phyloP scores from a whole-genome alignment of 495 filamentous ascomycete genomes.

The Lasiosphaeris hirsuta region DNA sequence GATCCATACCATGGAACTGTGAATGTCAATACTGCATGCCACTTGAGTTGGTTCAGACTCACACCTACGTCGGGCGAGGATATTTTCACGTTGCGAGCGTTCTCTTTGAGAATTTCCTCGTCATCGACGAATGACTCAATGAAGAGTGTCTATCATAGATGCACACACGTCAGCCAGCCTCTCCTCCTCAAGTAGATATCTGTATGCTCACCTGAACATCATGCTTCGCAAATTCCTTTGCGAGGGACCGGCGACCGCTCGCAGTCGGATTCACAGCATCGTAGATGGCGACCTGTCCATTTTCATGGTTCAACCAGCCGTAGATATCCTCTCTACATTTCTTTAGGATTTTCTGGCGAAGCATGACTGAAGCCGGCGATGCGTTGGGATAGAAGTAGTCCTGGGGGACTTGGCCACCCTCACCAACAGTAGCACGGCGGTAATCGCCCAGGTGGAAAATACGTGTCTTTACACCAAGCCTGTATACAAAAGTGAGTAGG shows the following conservation, averaged over 20 bases:
- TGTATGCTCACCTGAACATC: slow-evolving; percentile 69
- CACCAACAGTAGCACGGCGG: slow-evolving; percentile 82
- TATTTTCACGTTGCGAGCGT: slow-evolving; percentile 95
- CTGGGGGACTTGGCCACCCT: slow-evolving; percentile 82
- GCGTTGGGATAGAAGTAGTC: slow-evolving; percentile 99
- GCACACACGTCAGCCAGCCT: slow-evolving; percentile 8
- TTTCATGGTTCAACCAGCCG: slow-evolving; percentile 91
- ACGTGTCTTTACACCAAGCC: slow-evolving; percentile 96
- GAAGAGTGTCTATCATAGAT: slow-evolving; percentile 70
- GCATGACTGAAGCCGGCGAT: slow-evolving; percentile 77
- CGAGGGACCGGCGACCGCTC: slow-evolving; percentile 77
- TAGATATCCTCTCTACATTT: slow-evolving; percentile 98
- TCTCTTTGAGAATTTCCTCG: slow-evolving; percentile 90
- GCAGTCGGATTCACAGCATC: slow-evolving; percentile 96
- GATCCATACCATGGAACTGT: slow-evolving; percentile 83
- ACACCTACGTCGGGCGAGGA: slow-evolving; percentile 84
- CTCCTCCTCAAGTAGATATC: background rate
- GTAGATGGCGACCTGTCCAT: slow-evolving; percentile 97
- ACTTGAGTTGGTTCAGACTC: background rate
- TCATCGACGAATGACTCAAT: slow-evolving; percentile 95
- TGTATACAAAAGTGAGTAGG: slow-evolving; percentile 35
- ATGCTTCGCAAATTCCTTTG: slow-evolving; percentile 94
- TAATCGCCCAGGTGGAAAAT: slow-evolving; percentile 98
- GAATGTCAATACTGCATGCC: slow-evolving; percentile 21
- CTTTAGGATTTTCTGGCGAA: slow-evolving; percentile 95